These are phyloP conservation scores for Stylonectria norvegica DNA, from an alignment of 2,329 filamentous ascomycete species.

Conservation along the genomic window DNA sequence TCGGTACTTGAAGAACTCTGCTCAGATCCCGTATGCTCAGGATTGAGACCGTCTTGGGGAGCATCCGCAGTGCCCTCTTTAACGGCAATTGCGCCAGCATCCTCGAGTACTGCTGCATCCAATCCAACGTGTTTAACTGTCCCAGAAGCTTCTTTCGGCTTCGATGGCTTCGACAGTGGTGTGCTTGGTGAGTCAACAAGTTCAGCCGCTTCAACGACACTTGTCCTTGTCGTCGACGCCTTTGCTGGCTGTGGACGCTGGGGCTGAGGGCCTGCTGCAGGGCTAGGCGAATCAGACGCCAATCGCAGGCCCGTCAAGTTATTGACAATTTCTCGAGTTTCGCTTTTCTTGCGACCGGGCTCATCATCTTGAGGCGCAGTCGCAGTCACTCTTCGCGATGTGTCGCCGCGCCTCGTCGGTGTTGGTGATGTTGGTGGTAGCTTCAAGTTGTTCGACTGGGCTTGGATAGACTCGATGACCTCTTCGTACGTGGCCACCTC, in stretches of 20 bases:
- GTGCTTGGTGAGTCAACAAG: conserved; percentile 12
- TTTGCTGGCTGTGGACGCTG: conserved; percentile 20
- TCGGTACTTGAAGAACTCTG: not conserved
- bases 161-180: conserved; percentile 13
- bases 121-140: too few relatives aligned
- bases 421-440: conserved; percentile 1
- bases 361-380: conserved; percentile 1
- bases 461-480: conserved; percentile 42
- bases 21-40: conserved; percentile 1
- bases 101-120: conserved; percentile 1
- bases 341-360: conserved; percentile 16
- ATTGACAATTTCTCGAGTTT: conserved; percentile 29
- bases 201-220: conserved; percentile 8
- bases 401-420: conserved; percentile 11
- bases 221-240: conserved; percentile 19
- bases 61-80: conserved; percentile 8
- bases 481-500: conserved; percentile 58
- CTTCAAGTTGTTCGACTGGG: conserved; percentile 9
- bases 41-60: conserved; percentile 5
- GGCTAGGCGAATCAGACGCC: conserved; percentile 24
- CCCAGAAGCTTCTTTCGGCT: conserved; percentile 14
- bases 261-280: conserved; percentile 1
- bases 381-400: conserved; percentile 5
- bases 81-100: conserved; percentile 4
- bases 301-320: conserved; percentile 33